Evolutionary conservation across 2,329 filamentous ascomycete genomes (phyloP).

Genomic region (Whalleya microplaca): DNA sequence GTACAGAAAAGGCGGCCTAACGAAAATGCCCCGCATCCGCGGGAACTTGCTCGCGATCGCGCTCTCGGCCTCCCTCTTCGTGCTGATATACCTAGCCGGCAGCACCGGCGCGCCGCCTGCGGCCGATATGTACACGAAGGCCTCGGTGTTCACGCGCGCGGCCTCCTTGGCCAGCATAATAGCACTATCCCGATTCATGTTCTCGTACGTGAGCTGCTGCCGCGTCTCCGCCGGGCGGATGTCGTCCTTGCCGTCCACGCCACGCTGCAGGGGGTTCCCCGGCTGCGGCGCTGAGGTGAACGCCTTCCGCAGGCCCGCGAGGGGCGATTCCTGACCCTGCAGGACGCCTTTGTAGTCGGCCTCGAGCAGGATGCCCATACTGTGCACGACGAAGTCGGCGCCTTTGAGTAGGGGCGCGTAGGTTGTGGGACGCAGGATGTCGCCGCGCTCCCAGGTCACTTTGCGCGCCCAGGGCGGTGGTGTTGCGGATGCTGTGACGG

Average conservation of each 20-base stretch:
- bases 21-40: conserved; percentile 76
- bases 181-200: conserved; percentile 93
- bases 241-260: conserved; percentile 53
- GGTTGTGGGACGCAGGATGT: conserved; percentile 80
- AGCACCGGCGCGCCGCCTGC: conserved; percentile 84
- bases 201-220: conserved; percentile 88
- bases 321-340: conserved; percentile 79
- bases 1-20: conserved; percentile 87
- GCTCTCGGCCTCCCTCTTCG: conserved; percentile 88
- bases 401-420: conserved; percentile 77
- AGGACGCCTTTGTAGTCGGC: conserved; percentile 96
- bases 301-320: conserved; percentile 76
- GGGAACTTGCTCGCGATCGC: conserved; percentile 75
- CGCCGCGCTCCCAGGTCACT: conserved; percentile 85
- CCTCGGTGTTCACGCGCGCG: conserved; percentile 62
- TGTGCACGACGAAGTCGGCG: conserved; percentile 88
- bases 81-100: conserved; percentile 82
- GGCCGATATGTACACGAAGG: conserved; percentile 89
- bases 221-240: conserved; percentile 68
- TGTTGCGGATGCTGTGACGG: conserved; percentile 70
- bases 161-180: conserved; percentile 82
- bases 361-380: conserved; percentile 93
- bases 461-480: conserved; percentile 80
- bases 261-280: conserved; percentile 70
- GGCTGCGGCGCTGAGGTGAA: conserved; percentile 69